phyloP scores from a whole-genome alignment of 805 yeast genomes.

The Maudiozyma pseudohumilis region DNA sequence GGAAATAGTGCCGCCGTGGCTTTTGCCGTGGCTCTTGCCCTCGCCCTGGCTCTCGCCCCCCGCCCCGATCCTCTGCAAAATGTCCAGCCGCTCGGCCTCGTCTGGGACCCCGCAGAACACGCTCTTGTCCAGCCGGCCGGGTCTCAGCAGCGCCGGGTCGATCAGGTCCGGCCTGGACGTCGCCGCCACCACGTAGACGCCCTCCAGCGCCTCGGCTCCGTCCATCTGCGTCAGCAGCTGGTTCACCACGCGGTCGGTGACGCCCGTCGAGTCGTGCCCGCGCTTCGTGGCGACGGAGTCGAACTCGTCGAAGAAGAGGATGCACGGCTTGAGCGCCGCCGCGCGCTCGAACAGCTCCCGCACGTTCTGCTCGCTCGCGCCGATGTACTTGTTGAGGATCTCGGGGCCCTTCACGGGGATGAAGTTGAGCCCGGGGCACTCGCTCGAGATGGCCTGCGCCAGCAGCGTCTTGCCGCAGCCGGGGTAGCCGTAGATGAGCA shows the following conservation, averaged over 20 bases:
- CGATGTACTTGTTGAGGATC: constrained; percentile 87
- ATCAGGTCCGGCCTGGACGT: constrained; percentile 93
- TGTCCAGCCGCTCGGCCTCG: constrained; percentile 60
- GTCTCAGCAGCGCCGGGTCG: constrained; percentile 88
- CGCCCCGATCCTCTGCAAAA: constrained; percentile 35
- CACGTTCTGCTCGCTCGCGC: constrained; percentile 93
- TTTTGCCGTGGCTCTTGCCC: too few relatives aligned
- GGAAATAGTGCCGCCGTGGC: too few relatives aligned
- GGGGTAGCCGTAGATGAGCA: constrained; percentile 87
- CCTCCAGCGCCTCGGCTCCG: constrained; percentile 96
- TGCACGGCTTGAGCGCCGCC: constrained; percentile 88
- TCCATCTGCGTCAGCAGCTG: constrained; percentile 97
- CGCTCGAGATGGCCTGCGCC: constrained; percentile 89
- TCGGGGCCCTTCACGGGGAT: constrained; percentile 95
- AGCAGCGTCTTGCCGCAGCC: constrained; percentile 94
- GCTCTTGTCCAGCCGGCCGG: constrained; percentile 91
- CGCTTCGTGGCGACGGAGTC: constrained; percentile 96
- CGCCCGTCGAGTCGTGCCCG: constrained; percentile 97
- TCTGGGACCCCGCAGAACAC: constrained; percentile 84
- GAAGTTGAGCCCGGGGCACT: constrained; percentile 78
- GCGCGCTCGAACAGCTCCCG: constrained; percentile 91
- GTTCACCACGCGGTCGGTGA: constrained; percentile 93
- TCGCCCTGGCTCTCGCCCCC: constrained; percentile 36
- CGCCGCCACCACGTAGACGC: constrained; percentile 93
- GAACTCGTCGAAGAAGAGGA: constrained; percentile 87